phyloP scores from a whole-genome alignment of 345 rosid species.

The Cardamine resedifolia region DNA sequence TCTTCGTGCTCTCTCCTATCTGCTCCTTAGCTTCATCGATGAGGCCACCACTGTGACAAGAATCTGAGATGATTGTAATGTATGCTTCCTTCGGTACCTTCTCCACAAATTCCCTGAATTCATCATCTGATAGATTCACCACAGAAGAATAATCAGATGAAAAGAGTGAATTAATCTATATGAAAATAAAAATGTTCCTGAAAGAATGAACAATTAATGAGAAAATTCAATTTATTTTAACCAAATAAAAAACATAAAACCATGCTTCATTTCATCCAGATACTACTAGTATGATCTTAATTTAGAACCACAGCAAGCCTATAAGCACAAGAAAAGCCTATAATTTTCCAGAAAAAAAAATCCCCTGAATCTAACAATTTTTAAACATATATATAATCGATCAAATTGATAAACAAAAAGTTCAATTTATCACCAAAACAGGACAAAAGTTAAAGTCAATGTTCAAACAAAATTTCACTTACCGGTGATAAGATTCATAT shows the following conservation, averaged over 20 bases:
- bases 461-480: not conserved
- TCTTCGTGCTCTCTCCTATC: slow-evolving; percentile 87
- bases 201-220: no score
- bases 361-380: not conserved
- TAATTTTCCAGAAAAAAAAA: not conserved
- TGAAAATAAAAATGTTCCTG: no score
- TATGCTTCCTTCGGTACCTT: slow-evolving; percentile 59
- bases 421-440: not conserved
- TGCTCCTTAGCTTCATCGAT: slow-evolving; percentile 94
- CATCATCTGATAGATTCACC: slow-evolving; percentile 63
- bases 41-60: slow-evolving; percentile 96
- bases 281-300: no score
- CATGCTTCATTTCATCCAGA: no score
- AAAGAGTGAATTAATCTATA: no score
- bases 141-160: not conserved
- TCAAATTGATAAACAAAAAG: not conserved
- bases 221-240: no score
- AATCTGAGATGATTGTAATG: slow-evolving; percentile 80
- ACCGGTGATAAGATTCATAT: slow-evolving; percentile 96
- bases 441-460: not conserved
- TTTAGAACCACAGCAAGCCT: no score
- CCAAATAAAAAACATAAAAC: not conserved
- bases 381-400: not conserved
- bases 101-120: slow-evolving; percentile 83
- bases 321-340: not conserved